These are phyloP conservation scores for Phytophthora lateralis DNA, from an alignment of 352 stramenopile species.

Conservation along the genomic window DNA sequence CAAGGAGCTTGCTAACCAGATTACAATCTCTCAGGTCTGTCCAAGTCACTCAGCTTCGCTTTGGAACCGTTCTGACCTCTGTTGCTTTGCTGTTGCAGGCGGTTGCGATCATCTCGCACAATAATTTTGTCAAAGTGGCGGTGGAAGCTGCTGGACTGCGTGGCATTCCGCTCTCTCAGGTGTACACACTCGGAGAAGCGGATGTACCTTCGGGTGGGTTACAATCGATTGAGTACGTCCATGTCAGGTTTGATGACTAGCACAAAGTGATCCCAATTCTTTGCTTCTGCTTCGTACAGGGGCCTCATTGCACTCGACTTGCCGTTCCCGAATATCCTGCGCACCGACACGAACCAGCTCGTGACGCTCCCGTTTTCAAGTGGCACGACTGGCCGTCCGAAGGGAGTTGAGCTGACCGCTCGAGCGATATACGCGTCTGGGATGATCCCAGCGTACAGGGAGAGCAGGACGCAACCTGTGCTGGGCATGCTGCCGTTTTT, in stretches of 20 bases:
- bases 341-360: constrained; percentile 32
- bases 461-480: constrained; percentile 36
- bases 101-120: constrained; percentile 42
- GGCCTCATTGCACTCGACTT: constrained; percentile 27
- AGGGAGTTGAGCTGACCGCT: constrained; percentile 90
- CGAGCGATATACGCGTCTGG: constrained; percentile 84
- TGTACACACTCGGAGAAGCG: constrained; percentile 37
- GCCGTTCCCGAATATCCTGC: constrained; percentile 32
- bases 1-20: constrained; percentile 43
- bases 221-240: constrained; percentile 29
- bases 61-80: neutral
- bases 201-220: constrained; percentile 6
- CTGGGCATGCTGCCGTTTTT: constrained; percentile 92
- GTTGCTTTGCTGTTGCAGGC: constrained; percentile 1
- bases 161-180: constrained; percentile 13
- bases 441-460: constrained; percentile 56
- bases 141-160: constrained; percentile 32
- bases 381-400: constrained; percentile 91
- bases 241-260: too few relatives aligned
- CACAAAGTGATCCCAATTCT: neutral
- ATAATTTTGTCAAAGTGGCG: constrained; percentile 39
- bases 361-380: constrained; percentile 90
- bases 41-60: neutral
- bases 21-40: constrained; percentile 37
- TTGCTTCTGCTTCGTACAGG: constrained; percentile 31